Base-by-base conservation (phyloP, 768 basidiomycete genomes). In the Kwoniella bestiolae region DNA sequence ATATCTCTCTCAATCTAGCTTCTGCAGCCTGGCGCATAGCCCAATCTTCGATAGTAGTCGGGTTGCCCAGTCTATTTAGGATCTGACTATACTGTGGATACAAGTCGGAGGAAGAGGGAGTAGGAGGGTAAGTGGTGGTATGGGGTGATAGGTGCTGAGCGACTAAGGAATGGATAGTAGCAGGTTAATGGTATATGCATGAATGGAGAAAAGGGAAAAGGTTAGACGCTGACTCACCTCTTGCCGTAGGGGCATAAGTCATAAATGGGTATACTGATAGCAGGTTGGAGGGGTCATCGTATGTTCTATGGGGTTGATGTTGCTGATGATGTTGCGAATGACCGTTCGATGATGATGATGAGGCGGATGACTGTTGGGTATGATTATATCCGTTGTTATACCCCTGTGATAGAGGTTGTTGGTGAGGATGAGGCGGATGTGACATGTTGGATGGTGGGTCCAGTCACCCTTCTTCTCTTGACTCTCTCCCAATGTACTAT, bases 261-360 rank as follows among this genome's bases (percentile, higher is more conserved):
- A 75, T 65, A 46, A 80, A 72, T 16, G 79, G 79, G 51, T 75
- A 77, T 1, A 73, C 65, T 23, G 66, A 65, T 35, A 77, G 46
- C 38, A 79, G 60, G 46, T 70, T 65, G 4, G 67, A 63, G 8
- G 75, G 70, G 63, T 73, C 64, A 31, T 66, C 63, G 56, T 72
- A 64, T 2, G 66, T 38, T 28, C 14, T 23, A 16, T 28, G 55
- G 47, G 14, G 6, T 53, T 50, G 60, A 18, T 41, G 25, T 41
- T 52, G 60, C 11, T 31, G 23, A 16, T 50, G 63, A 18, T 28
- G 14, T 32, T 60, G 58, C 11, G 41, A 26, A 12, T 57, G 56
- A 28, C 23, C 12, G 7, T 60, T 26, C 9, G 46, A 41, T 38
- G 38, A 23, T 56, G 56, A 25, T 23, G n/a, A 38, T 56, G 32